Conservation (phyloP, 1,284 basidiomycete species). For the Mycena sp. region DNA sequence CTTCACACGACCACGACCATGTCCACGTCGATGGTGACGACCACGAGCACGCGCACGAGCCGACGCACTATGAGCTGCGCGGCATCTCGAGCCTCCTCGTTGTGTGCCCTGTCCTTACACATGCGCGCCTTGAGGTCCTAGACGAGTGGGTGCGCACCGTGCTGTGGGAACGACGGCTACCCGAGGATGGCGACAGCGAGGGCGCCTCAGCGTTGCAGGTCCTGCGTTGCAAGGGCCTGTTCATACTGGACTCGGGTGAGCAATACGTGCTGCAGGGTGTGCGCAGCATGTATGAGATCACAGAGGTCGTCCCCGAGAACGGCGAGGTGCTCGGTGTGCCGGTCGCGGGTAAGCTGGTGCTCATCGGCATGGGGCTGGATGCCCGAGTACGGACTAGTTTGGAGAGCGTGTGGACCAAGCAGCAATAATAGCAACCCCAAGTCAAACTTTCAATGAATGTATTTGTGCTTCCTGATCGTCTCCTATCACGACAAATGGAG, state of each 20-base stretch:
- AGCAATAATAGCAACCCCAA: too few species aligned
- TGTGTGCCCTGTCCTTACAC: constrained; percentile 65
- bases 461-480: too few species aligned
- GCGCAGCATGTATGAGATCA: constrained; percentile 84
- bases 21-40: too few species aligned
- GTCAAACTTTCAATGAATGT: too few species aligned
- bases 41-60: constrained; percentile 36
- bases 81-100: constrained; percentile 81
- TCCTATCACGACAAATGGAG: too few species aligned
- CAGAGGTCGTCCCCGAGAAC: constrained; percentile 45
- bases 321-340: constrained; percentile 54
- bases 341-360: constrained; percentile 80
- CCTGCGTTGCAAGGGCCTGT: constrained; percentile 86
- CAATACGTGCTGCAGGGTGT: constrained; percentile 88
- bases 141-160: constrained; percentile 83
- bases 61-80: constrained; percentile 69
- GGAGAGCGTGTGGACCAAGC: constrained; percentile 11
- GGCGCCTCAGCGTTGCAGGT: constrained; percentile 60
- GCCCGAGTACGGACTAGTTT: constrained; percentile 63
- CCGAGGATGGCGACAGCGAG: constrained; percentile 29
- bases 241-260: constrained; percentile 61
- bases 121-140: constrained; percentile 56
- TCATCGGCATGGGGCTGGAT: constrained; percentile 85
- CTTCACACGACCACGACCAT: constrained; percentile 35
- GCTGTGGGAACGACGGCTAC: constrained; percentile 77